Percentiles rank a stretch among this genome's conserved stretches.
Evolutionary conservation across 495 filamentous ascomycete genomes (phyloP).

Genomic region (Arthonia radiata): DNA sequence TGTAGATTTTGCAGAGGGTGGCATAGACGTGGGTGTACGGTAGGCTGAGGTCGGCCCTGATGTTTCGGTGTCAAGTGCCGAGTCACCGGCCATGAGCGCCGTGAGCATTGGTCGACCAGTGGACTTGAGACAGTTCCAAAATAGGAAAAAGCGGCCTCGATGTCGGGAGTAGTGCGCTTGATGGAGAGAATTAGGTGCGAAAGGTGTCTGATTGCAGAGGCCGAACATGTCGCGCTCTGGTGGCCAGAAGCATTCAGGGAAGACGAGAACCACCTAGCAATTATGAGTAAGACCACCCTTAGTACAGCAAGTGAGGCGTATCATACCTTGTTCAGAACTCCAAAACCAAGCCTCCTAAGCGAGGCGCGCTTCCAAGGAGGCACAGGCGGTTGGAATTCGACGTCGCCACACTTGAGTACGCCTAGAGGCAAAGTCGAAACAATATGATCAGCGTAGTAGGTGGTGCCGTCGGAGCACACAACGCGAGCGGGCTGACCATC

Average conservation of each 20-base stretch:
- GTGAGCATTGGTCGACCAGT: conserved; percentile 69
- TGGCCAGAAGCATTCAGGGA: conserved; percentile 81
- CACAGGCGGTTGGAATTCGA: conserved; percentile 61
- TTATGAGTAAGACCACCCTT: conserved; percentile 37
- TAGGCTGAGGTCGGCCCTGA: too few relatives aligned
- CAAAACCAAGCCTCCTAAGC: conserved; percentile 77
- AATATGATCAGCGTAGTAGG: conserved; percentile 58
- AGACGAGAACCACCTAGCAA: conserved; percentile 51
- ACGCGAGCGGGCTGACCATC: conserved; percentile 25
- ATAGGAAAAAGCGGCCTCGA: conserved; percentile 78
- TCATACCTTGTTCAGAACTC: conserved; percentile 62
- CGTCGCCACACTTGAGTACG: conserved; percentile 50
- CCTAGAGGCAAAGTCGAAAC: conserved; percentile 77
- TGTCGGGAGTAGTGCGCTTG: conserved; percentile 37
- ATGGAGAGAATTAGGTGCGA: conserved; percentile 22
- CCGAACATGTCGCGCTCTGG: conserved; percentile 83
- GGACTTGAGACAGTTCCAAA: conserved; percentile 84
- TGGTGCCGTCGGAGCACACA: conserved; percentile 54
- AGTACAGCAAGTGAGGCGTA: conserved; percentile 51
- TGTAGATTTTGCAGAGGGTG: too few relatives aligned
- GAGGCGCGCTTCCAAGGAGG: conserved; percentile 64
- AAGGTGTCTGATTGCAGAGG: conserved; percentile 53
- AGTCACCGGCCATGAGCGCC: conserved; percentile 88
- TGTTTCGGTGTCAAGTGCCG: conserved; percentile 77
- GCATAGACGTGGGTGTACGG: too few relatives aligned